Evolutionary conservation across 768 basidiomycete species (phyloP).

Genomic region (Rhodotorula paludigena): DNA sequence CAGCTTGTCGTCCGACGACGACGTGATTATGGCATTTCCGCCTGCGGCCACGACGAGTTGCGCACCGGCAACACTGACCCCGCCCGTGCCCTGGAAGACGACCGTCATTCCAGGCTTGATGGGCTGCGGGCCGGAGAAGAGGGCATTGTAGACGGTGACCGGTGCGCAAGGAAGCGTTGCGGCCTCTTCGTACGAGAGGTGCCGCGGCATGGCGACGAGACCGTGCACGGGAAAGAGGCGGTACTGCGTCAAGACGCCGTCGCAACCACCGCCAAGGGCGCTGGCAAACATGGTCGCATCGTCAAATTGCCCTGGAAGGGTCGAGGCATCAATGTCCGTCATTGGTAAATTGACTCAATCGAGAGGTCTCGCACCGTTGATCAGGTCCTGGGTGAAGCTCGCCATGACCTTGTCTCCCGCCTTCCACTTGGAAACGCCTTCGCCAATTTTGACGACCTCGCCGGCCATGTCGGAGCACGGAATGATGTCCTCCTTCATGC

Average conservation of each 20-base stretch:
- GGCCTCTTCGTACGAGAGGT: slow-evolving; percentile 61
- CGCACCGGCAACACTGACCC: slow-evolving; percentile 52
- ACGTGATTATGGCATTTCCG: slow-evolving; percentile 62
- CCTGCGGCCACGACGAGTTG: slow-evolving; percentile 61
- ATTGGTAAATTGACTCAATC: background rate
- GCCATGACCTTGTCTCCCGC: slow-evolving; percentile 4
- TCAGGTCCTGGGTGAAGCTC: background rate
- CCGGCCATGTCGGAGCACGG: background rate
- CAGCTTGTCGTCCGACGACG: slow-evolving; percentile 62
- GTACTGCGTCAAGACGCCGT: slow-evolving; percentile 52
- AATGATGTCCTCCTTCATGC: background rate
- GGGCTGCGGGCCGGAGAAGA: background rate
- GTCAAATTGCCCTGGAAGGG: background rate
- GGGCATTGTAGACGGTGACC: slow-evolving; percentile 57
- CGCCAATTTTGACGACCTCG: background rate
- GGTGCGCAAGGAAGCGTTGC: slow-evolving; percentile 63
- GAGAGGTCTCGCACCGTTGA: background rate
- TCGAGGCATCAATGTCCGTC: background rate
- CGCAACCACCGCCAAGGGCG: slow-evolving; percentile 20
- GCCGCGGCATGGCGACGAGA: slow-evolving; percentile 56
- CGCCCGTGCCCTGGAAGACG: slow-evolving; percentile 37
- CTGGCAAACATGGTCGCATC: background rate
- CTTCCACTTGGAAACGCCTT: background rate
- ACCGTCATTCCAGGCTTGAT: slow-evolving; percentile 5
- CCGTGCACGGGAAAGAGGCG: slow-evolving; percentile 46